These are phyloP conservation scores for Trichoderma atroviride DNA, from an alignment of 2,329 filamentous ascomycete species.

Conservation along the genomic window DNA sequence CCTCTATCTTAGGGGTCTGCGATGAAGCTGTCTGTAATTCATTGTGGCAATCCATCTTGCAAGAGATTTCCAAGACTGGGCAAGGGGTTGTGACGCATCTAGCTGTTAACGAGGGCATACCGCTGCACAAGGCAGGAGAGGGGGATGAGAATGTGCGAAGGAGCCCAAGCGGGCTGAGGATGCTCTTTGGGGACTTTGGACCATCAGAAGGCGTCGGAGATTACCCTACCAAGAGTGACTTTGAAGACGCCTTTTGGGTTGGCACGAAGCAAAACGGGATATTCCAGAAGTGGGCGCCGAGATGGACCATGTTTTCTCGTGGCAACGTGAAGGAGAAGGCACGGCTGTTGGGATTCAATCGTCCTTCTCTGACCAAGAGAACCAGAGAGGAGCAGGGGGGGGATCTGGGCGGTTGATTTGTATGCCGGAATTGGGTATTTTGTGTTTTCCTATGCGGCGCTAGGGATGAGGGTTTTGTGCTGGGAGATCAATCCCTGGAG, in stretches of 20 bases:
- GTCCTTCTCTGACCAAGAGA: neutral
- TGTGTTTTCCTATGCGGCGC: conserved; percentile 76
- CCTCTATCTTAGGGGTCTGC: conserved; percentile 37
- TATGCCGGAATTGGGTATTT: conserved; percentile 97
- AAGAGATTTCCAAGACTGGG: conserved; percentile 47
- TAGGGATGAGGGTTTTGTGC: conserved; percentile 74
- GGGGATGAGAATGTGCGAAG: conserved; percentile 69
- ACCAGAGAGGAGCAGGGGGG: conserved; percentile 30
- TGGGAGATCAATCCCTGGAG: conserved; percentile 93
- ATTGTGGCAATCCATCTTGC: conserved; percentile 56
- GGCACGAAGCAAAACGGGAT: conserved; percentile 78
- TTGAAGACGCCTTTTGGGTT: conserved; percentile 75
- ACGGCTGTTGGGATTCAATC: conserved; percentile 62
- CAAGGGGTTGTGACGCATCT: conserved; percentile 55
- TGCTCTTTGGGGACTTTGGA: conserved; percentile 77
- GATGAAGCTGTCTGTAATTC: conserved; percentile 32
- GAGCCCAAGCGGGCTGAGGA: conserved; percentile 69
- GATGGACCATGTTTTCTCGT: conserved; percentile 91
- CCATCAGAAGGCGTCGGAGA: conserved; percentile 37
- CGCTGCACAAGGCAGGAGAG: conserved; percentile 43
- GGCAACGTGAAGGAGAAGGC: conserved; percentile 91
- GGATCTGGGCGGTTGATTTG: conserved; percentile 69
- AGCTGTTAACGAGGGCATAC: conserved; percentile 65
- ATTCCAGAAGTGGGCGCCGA: conserved; percentile 80
- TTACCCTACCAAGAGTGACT: conserved; percentile 53